Base-by-base conservation (phyloP, 2,329 filamentous ascomycete species). In the Colletotrichum paranaense region DNA sequence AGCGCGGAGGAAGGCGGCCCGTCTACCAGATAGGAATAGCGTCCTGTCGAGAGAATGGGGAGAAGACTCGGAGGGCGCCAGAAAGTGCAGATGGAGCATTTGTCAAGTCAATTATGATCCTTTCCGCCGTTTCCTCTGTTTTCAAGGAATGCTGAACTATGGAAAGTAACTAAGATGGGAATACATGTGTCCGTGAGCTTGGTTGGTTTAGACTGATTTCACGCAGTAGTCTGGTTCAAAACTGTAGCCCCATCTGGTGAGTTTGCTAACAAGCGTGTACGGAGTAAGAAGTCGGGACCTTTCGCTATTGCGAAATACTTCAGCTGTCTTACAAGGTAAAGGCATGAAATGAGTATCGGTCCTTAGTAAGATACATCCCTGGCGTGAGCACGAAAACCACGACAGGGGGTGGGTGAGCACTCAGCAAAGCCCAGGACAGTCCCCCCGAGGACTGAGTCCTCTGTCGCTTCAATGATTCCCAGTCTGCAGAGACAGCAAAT, bases 1-100 rank as follows among this genome's bases (percentile, higher is more conserved):
- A 74, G 69, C 59, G 73, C 75, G 75, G 75, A 76, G 75, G 73
- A 72, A 75, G 73, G 73, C 75, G 75, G 75, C 60, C 73, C 75
- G 75, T 71, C 64, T 35, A 67, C 64, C 60, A 76, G 75, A 72
- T 71, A 75, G 75, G 75, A 42, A 66, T 72, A 74, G 72, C 62
- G 72, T 32, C n/a, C 49, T 42, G 28, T 16, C 52, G 26, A 28
- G 14, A 49, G 55, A 30, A 52, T 46, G n/a, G 1, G 11, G 58
- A 26, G 28, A 57, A 32, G 30, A 38, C 62, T 19, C 14, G 16
- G 30, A 24, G 22, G 4, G 62, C 24, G 28, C 26, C 30, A 55
- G 62, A 24, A 56, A 28, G 49, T 62, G 53, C 11, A 35, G 32
- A 30, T 46, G 24, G 49, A 38, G 12, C 35, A 55, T 59, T 46